Evolutionary conservation across 345 rosid species (phyloP).

Genomic region (Streptanthus diversifolius): DNA sequence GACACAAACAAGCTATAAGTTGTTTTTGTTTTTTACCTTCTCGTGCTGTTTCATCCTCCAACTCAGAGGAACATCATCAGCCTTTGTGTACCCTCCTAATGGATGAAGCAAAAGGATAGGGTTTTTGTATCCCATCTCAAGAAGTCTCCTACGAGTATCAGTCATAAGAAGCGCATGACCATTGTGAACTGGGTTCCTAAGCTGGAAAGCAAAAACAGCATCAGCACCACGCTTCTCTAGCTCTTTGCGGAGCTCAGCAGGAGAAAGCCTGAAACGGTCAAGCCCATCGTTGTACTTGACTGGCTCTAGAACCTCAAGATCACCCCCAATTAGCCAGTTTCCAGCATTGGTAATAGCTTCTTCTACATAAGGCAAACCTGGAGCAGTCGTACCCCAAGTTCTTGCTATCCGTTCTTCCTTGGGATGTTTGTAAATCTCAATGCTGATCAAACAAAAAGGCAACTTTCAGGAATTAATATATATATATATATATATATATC

Average conservation of each 20-base stretch:
- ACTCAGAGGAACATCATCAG: slow-evolving; percentile 95
- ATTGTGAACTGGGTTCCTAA: slow-evolving; percentile 96
- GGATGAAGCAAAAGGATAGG: slow-evolving; percentile 96
- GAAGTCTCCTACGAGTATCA: slow-evolving; percentile 86
- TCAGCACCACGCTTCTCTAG: slow-evolving; percentile 80
- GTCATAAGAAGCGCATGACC: slow-evolving; percentile 98
- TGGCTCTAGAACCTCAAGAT: slow-evolving; percentile 83
- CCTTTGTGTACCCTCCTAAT: slow-evolving; percentile 92
- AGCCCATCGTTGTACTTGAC: slow-evolving; percentile 88
- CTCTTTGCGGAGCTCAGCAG: slow-evolving; percentile 76
- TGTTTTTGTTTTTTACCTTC: slow-evolving; percentile 66
- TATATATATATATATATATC: too few species aligned
- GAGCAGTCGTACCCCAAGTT: slow-evolving; percentile 95
- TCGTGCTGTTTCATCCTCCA: slow-evolving; percentile 99
- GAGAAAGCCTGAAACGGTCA: slow-evolving; percentile 84
- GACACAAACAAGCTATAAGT: neutral
- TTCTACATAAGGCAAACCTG: slow-evolving; percentile 88
- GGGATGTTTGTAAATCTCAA: slow-evolving; percentile 94
- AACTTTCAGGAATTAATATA: neutral
- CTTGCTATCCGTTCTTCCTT: slow-evolving; percentile 96
- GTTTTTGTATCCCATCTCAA: slow-evolving; percentile 92
- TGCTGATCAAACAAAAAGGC: slow-evolving; percentile 41
- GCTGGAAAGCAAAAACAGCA: slow-evolving; percentile 99
- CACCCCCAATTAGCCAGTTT: slow-evolving; percentile 95
- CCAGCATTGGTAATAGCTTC: slow-evolving; percentile 71